phyloP scores from a whole-genome alignment of 2,329 filamentous ascomycete species.

The Ceratocystis huliohia region DNA sequence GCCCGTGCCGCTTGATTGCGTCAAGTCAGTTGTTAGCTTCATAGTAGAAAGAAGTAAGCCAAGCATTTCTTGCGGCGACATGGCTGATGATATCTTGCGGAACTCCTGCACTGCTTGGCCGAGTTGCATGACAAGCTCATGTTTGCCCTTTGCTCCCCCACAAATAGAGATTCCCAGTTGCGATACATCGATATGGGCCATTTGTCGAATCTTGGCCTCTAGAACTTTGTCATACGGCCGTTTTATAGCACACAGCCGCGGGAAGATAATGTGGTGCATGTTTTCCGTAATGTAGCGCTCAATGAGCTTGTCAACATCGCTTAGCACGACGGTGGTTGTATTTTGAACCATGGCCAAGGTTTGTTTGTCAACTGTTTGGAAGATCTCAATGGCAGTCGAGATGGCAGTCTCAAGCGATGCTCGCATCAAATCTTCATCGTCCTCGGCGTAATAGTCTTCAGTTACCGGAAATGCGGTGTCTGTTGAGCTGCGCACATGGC shows the following conservation, averaged over 20 bases:
- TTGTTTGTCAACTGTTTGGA: conserved; percentile 90
- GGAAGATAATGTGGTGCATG: conserved; percentile 80
- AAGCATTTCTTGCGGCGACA: conserved; percentile 81
- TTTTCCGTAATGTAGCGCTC: conserved; percentile 91
- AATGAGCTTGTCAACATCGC: conserved; percentile 82
- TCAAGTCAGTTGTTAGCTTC: conserved; percentile 63
- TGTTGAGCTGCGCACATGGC: neutral
- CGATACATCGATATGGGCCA: conserved; percentile 86
- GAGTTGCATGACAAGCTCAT: conserved; percentile 65
- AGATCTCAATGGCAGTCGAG: conserved; percentile 85
- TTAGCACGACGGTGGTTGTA: conserved; percentile 85
- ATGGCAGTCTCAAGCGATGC: conserved; percentile 83
- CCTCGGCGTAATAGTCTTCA: conserved; percentile 63
- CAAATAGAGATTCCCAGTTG: conserved; percentile 84
- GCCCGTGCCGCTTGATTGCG: conserved; percentile 28
- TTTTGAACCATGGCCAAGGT: conserved; percentile 83
- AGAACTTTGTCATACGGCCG: conserved; percentile 74
- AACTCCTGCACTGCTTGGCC: conserved; percentile 76
- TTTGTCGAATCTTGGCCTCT: conserved; percentile 79
- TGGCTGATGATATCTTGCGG: conserved; percentile 64
- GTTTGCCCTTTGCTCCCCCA: conserved; percentile 63
- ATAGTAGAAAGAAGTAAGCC: conserved; percentile 66
- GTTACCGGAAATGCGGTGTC: conserved; percentile 36
- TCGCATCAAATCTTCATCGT: conserved; percentile 85
- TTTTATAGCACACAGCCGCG: conserved; percentile 64